Percentiles rank a stretch among this genome's conserved stretches.
These are phyloP conservation scores for Apiotrichum domesticum DNA, from an alignment of 1,284 basidiomycete species.

Conservation along the genomic window DNA sequence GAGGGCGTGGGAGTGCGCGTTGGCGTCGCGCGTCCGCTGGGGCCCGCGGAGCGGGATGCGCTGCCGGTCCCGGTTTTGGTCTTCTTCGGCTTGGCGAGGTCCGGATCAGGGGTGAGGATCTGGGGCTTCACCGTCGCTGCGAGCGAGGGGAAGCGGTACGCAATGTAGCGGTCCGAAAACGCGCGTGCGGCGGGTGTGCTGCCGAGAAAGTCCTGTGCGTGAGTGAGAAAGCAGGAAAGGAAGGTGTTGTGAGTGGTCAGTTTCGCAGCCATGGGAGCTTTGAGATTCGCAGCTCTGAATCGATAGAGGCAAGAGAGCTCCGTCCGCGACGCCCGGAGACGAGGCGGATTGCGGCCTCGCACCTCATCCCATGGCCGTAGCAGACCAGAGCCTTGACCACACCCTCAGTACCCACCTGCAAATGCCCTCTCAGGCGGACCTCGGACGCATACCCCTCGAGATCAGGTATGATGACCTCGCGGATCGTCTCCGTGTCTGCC, in stretches of 20 bases:
- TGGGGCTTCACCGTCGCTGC: constrained; percentile 7
- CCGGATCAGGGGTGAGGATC: neutral
- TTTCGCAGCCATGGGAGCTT: too few species aligned
- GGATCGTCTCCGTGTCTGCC: constrained; percentile 41
- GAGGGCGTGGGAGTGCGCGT: neutral
- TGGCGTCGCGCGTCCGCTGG: neutral
- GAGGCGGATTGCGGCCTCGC: too few species aligned
- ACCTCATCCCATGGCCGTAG: too few species aligned
- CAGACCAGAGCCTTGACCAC: too few species aligned
- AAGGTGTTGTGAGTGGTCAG: neutral
- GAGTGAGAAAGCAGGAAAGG: neutral
- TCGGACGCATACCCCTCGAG: constrained; percentile 33
- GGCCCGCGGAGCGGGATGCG: neutral
- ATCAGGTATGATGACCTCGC: constrained; percentile 38
- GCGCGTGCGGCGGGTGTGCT: constrained; percentile 28
- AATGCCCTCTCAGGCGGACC: constrained; percentile 29
- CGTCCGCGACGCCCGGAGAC: too few species aligned
- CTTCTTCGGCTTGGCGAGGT: constrained; percentile 7
- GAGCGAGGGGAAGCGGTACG: constrained; percentile 33
- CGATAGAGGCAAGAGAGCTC: too few species aligned
- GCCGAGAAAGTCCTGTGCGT: constrained; percentile 41
- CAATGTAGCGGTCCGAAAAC: constrained; percentile 37
- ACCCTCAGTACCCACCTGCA: constrained; percentile 27
- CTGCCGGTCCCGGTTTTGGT: constrained; percentile 1
- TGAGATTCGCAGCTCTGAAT: too few species aligned